Conservation (phyloP, 192 early-diverging fungal species). For the Pecoramyces ruminantium region DNA sequence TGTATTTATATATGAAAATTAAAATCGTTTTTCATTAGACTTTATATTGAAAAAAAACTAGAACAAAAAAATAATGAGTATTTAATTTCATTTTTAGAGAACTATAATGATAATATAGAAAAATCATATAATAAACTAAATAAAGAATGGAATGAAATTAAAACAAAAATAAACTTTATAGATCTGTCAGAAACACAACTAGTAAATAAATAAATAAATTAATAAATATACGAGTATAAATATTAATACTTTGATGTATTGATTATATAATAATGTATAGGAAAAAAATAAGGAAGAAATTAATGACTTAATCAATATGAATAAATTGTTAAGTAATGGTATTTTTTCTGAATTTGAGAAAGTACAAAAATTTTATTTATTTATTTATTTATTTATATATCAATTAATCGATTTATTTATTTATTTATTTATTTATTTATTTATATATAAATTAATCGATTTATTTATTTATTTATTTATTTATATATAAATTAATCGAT, state of each 20-base stretch:
- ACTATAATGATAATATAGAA: not conserved
- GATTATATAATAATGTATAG: too few relatives aligned
- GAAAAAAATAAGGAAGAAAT: not conserved
- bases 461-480: too few relatives aligned
- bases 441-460: too few relatives aligned
- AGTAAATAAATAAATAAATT: not conserved
- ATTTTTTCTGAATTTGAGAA: not conserved
- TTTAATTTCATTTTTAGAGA: not conserved
- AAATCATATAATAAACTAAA: not conserved
- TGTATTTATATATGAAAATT: too few relatives aligned
- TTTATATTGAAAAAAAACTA: not conserved
- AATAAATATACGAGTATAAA: too few relatives aligned
- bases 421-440: too few relatives aligned
- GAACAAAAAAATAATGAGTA: not conserved
- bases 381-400: too few relatives aligned
- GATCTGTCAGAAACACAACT: not conserved
- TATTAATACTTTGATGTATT: too few relatives aligned
- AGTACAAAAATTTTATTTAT: not conserved
- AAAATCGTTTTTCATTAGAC: too few relatives aligned
- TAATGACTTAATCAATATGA: not conserved
- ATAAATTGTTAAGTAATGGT: not conserved
- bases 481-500: too few relatives aligned
- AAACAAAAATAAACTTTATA: not conserved
- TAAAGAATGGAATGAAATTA: not conserved
- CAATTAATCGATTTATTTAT: too few relatives aligned